Evolutionary conservation across 2,329 filamentous ascomycete species (phyloP).

Genomic region (Aspergillus sp.): DNA sequence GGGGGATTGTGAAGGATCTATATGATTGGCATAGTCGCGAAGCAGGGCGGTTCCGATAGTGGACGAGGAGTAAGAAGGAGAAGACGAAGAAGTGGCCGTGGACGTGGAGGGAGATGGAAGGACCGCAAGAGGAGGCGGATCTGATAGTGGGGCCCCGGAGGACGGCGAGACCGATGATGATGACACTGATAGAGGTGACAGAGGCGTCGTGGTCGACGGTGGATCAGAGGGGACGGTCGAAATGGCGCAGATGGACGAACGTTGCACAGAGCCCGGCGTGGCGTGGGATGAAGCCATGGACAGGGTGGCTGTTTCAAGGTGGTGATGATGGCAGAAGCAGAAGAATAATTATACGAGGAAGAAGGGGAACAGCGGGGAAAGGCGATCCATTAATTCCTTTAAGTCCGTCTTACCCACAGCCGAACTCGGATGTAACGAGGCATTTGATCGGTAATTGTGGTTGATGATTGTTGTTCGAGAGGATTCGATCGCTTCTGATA

Average conservation of each 20-base stretch:
- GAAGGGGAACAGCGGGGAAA: background rate
- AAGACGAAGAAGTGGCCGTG: background rate
- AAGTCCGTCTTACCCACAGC: background rate
- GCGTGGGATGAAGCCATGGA: conserved; percentile 20
- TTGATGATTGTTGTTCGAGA: background rate
- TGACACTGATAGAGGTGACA: conserved; percentile 17
- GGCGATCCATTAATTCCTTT: background rate
- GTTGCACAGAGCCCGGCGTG: conserved; percentile 16
- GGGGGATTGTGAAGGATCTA: conserved; percentile 41
- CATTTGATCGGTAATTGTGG: background rate
- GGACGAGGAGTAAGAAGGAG: conserved; percentile 16
- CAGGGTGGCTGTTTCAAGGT: background rate
- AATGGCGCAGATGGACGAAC: conserved; percentile 1
- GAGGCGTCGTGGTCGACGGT: conserved; percentile 1
- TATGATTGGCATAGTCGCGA: conserved; percentile 43
- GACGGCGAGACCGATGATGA: conserved; percentile 20
- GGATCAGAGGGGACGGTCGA: background rate
- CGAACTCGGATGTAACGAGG: background rate
- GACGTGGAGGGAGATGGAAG: background rate
- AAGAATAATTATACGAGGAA: background rate
- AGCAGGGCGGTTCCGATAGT: conserved; percentile 27
- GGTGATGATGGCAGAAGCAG: background rate
- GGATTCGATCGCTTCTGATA: background rate
- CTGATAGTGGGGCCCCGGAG: conserved; percentile 18
- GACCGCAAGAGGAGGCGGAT: conserved; percentile 8